Evolutionary conservation across 129 eudicot genomes (phyloP).

Genomic region (Apium graveolens): DNA sequence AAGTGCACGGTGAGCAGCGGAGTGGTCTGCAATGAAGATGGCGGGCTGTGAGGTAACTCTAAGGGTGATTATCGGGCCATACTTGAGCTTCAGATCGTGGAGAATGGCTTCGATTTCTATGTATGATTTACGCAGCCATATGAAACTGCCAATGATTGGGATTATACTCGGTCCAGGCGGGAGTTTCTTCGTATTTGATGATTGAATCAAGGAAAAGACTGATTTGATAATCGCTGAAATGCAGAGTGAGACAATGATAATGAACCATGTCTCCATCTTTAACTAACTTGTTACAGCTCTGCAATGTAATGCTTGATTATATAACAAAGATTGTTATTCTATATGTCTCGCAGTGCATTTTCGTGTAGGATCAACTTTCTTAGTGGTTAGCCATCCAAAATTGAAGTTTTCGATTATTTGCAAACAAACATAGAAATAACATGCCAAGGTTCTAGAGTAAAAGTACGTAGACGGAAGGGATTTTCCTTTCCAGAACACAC

Average conservation of each 20-base stretch:
- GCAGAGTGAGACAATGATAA: neutral
- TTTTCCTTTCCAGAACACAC: neutral
- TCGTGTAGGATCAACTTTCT: neutral
- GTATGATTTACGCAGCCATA: neutral
- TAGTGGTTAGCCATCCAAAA: neutral
- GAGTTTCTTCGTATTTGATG: neutral
- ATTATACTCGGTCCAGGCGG: neutral
- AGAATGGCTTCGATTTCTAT: slow-evolving; percentile 16
- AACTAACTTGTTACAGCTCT: neutral
- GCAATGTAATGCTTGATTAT: neutral
- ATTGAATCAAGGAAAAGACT: neutral
- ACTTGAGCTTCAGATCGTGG: slow-evolving; percentile 5
- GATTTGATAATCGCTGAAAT: neutral
- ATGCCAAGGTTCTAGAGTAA: neutral
- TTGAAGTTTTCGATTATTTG: neutral
- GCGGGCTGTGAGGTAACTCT: neutral
- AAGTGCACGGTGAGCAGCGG: slow-evolving; percentile 6
- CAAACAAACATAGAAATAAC: neutral
- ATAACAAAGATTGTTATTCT: neutral
- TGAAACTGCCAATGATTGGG: neutral
- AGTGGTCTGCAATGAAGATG: slow-evolving; percentile 13
- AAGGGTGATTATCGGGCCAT: slow-evolving; percentile 22
- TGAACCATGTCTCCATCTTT: neutral
- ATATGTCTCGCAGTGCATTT: neutral
- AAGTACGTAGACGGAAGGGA: neutral